Evolutionary conservation across 495 filamentous ascomycete species (phyloP).

Genomic region (Opeltia flavorubescens): DNA sequence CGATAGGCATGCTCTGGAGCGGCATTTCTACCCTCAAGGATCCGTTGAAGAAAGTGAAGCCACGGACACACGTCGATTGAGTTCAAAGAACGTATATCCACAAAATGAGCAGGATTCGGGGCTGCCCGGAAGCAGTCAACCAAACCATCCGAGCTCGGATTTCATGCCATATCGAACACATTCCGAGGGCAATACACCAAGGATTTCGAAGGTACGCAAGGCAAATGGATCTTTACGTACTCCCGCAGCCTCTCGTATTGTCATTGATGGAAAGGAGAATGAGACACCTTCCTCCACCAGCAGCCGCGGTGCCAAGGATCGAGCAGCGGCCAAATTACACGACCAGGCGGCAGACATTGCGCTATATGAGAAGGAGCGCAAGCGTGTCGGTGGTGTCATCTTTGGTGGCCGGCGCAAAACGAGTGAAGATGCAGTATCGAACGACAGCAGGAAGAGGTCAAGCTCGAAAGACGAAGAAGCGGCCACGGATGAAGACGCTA

Average conservation of each 20-base stretch:
- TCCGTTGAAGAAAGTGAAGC: conserved; percentile 16
- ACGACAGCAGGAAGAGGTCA: conserved; percentile 26
- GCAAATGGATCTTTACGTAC: conserved; percentile 23
- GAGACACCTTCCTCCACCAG: conserved; percentile 65
- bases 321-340: conserved; percentile 62
- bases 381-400: conserved; percentile 69
- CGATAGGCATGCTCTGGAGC: conserved; percentile 39
- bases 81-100: conserved; percentile 14
- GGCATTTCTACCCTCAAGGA: conserved; percentile 34
- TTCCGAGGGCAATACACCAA: conserved; percentile 8
- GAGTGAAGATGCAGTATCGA: conserved; percentile 31
- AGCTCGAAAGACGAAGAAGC: conserved; percentile 31
- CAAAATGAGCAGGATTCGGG: conserved; percentile 25
- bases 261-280: conserved; percentile 61
- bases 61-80: conserved; percentile 6
- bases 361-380: conserved; percentile 86
- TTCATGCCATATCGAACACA: conserved; percentile 7
- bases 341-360: conserved; percentile 68
- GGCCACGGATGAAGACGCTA: conserved; percentile 29
- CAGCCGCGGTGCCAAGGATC: conserved; percentile 76
- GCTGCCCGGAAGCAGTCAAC: neutral
- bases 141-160: neutral
- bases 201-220: conserved; percentile 9
- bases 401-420: conserved; percentile 52
- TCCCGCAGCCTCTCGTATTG: conserved; percentile 29